phyloP scores from a whole-genome alignment of 257 asterid genomes.

The Solanum sejunctum region DNA sequence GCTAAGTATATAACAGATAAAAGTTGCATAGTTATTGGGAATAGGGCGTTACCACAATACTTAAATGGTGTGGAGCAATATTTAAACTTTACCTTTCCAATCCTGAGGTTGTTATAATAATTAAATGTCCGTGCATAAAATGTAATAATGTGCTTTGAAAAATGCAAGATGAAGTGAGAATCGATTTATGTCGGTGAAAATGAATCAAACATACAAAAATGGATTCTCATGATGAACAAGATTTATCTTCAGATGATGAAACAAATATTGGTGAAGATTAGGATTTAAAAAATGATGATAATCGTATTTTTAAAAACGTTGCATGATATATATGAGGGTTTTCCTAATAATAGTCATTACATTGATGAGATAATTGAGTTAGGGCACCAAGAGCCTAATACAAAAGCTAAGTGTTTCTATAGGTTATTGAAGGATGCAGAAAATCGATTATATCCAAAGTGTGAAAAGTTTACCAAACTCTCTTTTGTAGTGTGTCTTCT shows the following conservation, averaged over 20 bases:
- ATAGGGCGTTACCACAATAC: background rate
- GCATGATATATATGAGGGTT: background rate
- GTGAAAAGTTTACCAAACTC: background rate
- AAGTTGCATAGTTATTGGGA: background rate
- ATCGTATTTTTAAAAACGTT: background rate
- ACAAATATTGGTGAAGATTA: background rate
- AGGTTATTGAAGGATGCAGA: background rate
- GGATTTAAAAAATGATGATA: background rate
- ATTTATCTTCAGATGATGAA: background rate
- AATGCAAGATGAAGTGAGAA: background rate
- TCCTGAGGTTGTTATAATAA: background rate
- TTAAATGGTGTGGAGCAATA: background rate
- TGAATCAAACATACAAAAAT: background rate
- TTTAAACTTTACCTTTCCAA: background rate
- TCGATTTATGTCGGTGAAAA: background rate
- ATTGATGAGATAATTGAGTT: background rate
- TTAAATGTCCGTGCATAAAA: background rate
- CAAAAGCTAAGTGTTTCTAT: background rate
- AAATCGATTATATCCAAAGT: background rate
- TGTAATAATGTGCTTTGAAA: background rate
- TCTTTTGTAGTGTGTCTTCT: background rate
- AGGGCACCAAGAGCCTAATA: background rate
- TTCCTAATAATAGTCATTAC: background rate
- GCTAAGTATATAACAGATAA: background rate
- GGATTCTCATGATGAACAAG: background rate